Evolutionary conservation across 78 protist genomes (phyloP).

Genomic region (Dictyostelium firmibasis): DNA sequence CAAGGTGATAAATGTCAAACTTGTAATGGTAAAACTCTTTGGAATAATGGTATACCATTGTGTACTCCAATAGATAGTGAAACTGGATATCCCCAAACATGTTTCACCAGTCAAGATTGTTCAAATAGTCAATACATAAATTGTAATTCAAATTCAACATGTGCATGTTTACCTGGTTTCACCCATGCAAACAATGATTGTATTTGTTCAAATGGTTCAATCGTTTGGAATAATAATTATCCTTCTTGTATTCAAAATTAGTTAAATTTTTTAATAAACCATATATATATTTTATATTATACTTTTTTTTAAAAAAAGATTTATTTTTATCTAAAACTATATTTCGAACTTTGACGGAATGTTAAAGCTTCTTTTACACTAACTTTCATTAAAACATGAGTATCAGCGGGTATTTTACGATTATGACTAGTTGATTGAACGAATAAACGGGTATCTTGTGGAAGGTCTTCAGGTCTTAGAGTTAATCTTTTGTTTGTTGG

Average conservation of each 20-base stretch:
- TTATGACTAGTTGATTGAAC: conserved; percentile 27
- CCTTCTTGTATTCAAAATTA: neutral
- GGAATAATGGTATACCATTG: conserved; percentile 10
- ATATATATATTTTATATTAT: no score
- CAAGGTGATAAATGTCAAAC: neutral
- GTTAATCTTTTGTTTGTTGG: neutral
- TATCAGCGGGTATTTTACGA: conserved; percentile 9
- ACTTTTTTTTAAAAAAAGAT: neutral
- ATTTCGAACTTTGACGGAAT: conserved; percentile 3
- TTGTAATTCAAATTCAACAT: neutral
- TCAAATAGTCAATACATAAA: neutral
- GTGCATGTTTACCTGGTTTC: neutral
- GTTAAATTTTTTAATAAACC: no score
- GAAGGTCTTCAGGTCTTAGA: neutral
- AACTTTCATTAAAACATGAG: conserved; percentile 25
- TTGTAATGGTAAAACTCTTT: neutral
- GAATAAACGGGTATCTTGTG: neutral
- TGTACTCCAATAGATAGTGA: neutral
- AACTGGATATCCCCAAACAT: neutral
- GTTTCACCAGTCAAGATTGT: neutral
- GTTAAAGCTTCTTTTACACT: conserved; percentile 10
- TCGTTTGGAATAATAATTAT: neutral
- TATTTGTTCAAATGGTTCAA: neutral
- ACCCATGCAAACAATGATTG: neutral
- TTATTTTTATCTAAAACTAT: conserved; percentile 12